Conservation (phyloP, 805 yeast genomes). For the Candida ovalis region DNA sequence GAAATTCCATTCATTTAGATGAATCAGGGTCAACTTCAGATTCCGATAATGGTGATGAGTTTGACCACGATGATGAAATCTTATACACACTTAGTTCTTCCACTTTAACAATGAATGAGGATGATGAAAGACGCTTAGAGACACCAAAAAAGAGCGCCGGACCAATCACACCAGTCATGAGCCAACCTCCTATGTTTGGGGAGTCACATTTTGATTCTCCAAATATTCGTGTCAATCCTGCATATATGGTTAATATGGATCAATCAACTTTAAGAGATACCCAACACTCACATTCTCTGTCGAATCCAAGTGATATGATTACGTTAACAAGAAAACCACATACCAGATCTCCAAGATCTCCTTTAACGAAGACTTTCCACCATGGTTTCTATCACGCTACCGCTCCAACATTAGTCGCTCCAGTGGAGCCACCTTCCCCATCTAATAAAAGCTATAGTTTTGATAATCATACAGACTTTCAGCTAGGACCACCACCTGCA, state of each 20-base stretch:
- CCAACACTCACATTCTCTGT: slow-evolving; percentile 24
- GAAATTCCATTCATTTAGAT: slow-evolving; percentile 16
- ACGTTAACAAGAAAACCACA: slow-evolving; percentile 6
- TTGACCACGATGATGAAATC: not conserved
- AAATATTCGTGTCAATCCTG: slow-evolving; percentile 8
- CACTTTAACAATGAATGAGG: not conserved
- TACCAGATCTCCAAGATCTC: slow-evolving; percentile 16
- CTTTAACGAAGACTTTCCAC: slow-evolving; percentile 22
- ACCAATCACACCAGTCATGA: slow-evolving; percentile 1
- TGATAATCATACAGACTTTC: not conserved
- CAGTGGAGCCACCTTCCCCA: slow-evolving; percentile 10
- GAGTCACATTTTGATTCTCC: not conserved
- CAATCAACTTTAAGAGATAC: slow-evolving; percentile 1
- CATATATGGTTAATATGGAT: slow-evolving; percentile 7
- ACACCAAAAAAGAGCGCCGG: not conserved
- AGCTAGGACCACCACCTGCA: not conserved
- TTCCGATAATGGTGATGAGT: not conserved
- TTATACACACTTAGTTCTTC: not conserved
- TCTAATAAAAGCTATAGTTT: not conserved
- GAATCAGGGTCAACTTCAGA: not conserved
- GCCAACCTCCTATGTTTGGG: not conserved
- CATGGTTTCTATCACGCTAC: slow-evolving; percentile 19
- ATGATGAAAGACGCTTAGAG: not conserved
- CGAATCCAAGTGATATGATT: slow-evolving; percentile 23
- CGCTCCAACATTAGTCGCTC: slow-evolving; percentile 13